Percentiles rank a stretch among this genome's conserved stretches.
Conservation (phyloP, 305 asterid genomes). For the Plantago lanceolata region DNA sequence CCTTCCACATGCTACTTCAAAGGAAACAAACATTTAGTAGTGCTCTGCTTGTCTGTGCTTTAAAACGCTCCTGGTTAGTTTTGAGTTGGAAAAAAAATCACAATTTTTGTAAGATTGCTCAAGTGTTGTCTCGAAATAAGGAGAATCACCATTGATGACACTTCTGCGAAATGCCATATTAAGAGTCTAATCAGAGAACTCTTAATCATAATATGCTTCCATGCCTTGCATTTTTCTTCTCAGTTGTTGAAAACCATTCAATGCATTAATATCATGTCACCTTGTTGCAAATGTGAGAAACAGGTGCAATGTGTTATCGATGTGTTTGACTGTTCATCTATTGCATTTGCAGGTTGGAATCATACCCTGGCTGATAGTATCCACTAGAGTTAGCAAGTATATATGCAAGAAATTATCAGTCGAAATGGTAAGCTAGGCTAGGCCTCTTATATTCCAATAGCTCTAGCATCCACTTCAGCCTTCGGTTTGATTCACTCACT, state of each 20-base stretch:
- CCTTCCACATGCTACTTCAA: neutral
- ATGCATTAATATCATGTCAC: neutral
- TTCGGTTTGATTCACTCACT: slow-evolving; percentile 5
- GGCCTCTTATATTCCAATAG: slow-evolving; percentile 4
- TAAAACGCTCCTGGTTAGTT: neutral
- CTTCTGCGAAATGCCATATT: neutral
- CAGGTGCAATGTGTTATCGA: neutral
- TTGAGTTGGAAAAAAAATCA: slow-evolving; percentile 9
- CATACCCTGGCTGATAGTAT: slow-evolving; percentile 74
- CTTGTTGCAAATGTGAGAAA: neutral
- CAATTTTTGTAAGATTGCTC: neutral
- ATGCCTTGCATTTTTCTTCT: neutral
- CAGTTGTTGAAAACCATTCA: neutral
- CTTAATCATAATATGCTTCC: neutral
- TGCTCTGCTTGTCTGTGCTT: neutral
- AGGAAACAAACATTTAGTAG: slow-evolving; percentile 1
- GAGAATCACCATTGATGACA: neutral
- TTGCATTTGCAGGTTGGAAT: slow-evolving; percentile 66
- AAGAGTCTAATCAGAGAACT: neutral
- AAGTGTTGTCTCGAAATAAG: neutral
- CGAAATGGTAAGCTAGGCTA: slow-evolving; percentile 21
- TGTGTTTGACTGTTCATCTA: slow-evolving; percentile 14
- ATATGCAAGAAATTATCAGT: slow-evolving; percentile 50
- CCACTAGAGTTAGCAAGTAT: slow-evolving; percentile 66
- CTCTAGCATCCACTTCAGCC: slow-evolving; percentile 15